Conservation (phyloP, 140 eudicot genomes). For the Ambrosia hybrid region DNA sequence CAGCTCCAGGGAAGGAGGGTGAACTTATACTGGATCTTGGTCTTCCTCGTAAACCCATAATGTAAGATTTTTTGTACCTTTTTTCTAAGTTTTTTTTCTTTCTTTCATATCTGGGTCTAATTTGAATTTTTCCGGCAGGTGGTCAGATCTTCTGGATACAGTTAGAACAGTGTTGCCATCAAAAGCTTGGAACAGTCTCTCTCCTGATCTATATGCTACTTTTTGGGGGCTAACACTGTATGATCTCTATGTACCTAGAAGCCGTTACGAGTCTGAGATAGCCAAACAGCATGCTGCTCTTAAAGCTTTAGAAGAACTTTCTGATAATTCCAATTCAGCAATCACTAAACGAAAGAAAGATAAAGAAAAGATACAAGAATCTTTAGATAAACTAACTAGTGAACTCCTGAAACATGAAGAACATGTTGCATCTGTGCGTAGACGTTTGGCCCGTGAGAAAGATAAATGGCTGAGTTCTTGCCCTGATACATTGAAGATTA, state of each 20-base stretch:
- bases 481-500: constrained; percentile 94
- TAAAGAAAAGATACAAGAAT: constrained; percentile 93
- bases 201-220: constrained; percentile 95
- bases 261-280: constrained; percentile 85
- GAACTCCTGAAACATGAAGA: constrained; percentile 94
- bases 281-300: constrained; percentile 85
- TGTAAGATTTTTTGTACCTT: constrained; percentile 39
- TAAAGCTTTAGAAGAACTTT: constrained; percentile 87
- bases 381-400: constrained; percentile 66
- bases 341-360: constrained; percentile 95
- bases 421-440: constrained; percentile 85
- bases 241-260: constrained; percentile 95
- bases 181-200: constrained; percentile 99
- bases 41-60: constrained; percentile 53
- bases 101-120: background rate
- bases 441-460: constrained; percentile 82
- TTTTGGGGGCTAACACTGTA: constrained; percentile 99
- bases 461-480: constrained; percentile 95
- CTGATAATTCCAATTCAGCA: constrained; percentile 96
- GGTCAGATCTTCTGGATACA: constrained; percentile 90
- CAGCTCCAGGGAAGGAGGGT: constrained; percentile 50
- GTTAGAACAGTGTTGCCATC: constrained; percentile 86
- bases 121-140: constrained; percentile 48
- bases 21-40: constrained; percentile 79
- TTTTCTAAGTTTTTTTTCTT: background rate